Base-by-base conservation (phyloP, 495 filamentous ascomycete species). In the Aeminium ludgeri region DNA sequence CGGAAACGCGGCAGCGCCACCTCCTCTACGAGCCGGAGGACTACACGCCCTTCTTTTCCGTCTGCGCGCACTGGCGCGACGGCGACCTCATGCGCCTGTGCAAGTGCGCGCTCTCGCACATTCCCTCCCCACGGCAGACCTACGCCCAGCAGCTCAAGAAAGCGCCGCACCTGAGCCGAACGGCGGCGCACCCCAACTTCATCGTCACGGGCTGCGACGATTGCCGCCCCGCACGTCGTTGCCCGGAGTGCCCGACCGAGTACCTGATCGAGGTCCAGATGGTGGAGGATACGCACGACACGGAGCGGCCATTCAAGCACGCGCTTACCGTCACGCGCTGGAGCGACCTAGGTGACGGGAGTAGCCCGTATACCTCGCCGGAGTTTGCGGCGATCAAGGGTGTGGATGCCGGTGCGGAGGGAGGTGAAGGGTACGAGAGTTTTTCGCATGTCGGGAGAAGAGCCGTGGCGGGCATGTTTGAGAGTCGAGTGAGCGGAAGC, bases 241-340 rank as follows among this genome's bases (percentile, higher is more conserved):
- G 71, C 46, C 69, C 70, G 2, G 65, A 70, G 38, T 76, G 72
- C 59, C 69, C 72, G 7, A 64, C 67, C 0, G 72, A 76, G 50
- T 76, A 76, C 45, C 56, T 74, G 19, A 57, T 73, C 40, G 71
- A 76, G 49, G 45, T 74, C 8, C 70, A 68, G 27, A 52, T 74
- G 31, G 55, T 63, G 1, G 70, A 74, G 51, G 68, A 76, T 44
- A 57, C 48, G 28, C 36, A 30, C 6, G 54, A 53, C 17, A 44
- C 49, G 17, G 30, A 52, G 4, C 50, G 54, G 15, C 48, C 45
- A 11, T 76, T 76, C 56, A 70, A 62, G 46, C 70, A 74, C 43
- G 65, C 66, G 6, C 64, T 76, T 38, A 59, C 68, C n/a, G 68
- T 76, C 12, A 76, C 70, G 13, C 53, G 70, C 17, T 76, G 72